Evolutionary conservation across 495 filamentous ascomycete species (phyloP), one percentile per base, ranked within the genome.

Genomic region (Talaromyces wortmannii): DNA sequence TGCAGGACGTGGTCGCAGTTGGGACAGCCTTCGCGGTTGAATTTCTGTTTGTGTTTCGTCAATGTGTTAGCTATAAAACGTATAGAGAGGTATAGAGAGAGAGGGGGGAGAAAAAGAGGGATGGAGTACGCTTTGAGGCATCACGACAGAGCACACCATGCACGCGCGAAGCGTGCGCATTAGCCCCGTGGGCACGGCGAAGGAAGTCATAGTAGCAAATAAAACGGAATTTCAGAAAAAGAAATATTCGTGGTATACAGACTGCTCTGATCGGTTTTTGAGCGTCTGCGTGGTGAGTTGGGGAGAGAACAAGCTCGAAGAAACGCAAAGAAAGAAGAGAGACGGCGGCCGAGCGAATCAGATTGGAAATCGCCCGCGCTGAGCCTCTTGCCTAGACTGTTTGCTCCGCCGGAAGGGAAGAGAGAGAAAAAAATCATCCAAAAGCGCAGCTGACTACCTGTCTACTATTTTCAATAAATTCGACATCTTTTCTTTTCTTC

Each of bases 121-220:
- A 56, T 31, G 50, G 42, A 82, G 62, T 76, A 91, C 88, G 52
- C 76, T 79, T 57, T 86, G 82, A 13, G 83, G 81, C 75, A 92
- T 90, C 53, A 98, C 88, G 62, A 96, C 86, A 6, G 89, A 89
- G 81, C 94, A 98, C 57, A 97, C 90, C 94, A 98, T 97, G 78
- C 94, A 98, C 55, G 94, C 94, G 62, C 94, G 91, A 45, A 96
- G 81, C 60, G 88, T 83, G 70, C 91, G 89, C 73, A 76, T 70
- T 66, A 90, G 87, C 62, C 73, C 74, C 10, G 86, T 79, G 13
- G 86, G 71, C 56, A 87, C 85, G 66, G 80, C 86, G 59, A 70
- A 77, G 53, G 74, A 69, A 11, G 52, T 53, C 52, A 53, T 53
- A 31, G 10, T 53, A 40, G 8, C 2, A 5, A 40, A 40, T 8